Percentiles rank a stretch among this genome's conserved stretches.
Conservation (phyloP, 495 filamentous ascomycete genomes). For the Aspergillus steynii region DNA sequence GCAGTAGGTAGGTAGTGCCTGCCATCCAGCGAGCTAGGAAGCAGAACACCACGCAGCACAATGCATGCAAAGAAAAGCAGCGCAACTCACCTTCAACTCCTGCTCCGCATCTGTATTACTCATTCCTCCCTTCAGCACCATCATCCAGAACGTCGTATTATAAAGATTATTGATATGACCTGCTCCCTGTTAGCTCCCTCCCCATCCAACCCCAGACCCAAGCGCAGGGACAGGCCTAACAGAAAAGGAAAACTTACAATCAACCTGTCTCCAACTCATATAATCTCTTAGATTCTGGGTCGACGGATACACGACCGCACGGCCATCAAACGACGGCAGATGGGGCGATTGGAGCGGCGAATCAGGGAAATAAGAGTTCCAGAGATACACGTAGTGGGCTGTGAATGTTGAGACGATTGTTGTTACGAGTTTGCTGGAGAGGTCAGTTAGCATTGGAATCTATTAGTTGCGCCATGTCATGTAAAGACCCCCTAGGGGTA, state of each 20-base stretch:
- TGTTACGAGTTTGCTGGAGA: slow-evolving; percentile 77
- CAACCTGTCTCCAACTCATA: slow-evolving; percentile 94
- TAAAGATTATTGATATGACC: slow-evolving; percentile 98
- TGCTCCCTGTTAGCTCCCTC: slow-evolving; percentile 25
- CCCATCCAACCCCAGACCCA: neutral
- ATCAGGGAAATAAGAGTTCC: slow-evolving; percentile 72
- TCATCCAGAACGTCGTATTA: slow-evolving; percentile 93
- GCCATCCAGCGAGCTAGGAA: too few relatives aligned
- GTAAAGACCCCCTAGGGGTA: neutral
- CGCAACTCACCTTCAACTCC: slow-evolving; percentile 60
- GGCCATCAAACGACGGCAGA: slow-evolving; percentile 86
- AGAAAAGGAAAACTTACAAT: slow-evolving; percentile 62
- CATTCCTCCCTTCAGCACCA: slow-evolving; percentile 77
- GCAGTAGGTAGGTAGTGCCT: too few relatives aligned
- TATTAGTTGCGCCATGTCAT: too few relatives aligned
- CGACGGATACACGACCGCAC: slow-evolving; percentile 84
- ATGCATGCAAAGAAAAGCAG: neutral
- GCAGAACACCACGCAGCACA: neutral
- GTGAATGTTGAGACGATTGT: slow-evolving; percentile 93
- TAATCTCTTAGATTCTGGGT: slow-evolving; percentile 83
- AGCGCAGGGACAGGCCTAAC: slow-evolving; percentile 5
- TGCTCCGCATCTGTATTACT: slow-evolving; percentile 75
- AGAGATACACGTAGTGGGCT: slow-evolving; percentile 82
- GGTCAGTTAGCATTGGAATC: neutral
- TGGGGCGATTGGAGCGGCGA: slow-evolving; percentile 63